Conservation (phyloP, 2,329 filamentous ascomycete species). For the Nothophoma quercina region DNA sequence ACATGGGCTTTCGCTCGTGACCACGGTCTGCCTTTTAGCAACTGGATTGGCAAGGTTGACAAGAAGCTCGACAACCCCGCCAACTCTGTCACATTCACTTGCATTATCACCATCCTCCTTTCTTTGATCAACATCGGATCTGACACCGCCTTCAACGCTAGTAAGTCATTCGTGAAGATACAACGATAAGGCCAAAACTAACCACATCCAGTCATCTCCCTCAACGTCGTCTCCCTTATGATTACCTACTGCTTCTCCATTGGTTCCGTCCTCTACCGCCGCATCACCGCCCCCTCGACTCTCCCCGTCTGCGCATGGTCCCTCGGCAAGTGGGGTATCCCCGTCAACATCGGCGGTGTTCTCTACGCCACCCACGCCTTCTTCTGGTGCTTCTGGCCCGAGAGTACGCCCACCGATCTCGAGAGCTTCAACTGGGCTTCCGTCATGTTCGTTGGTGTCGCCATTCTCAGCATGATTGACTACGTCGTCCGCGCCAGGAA, state of each 20-base stretch:
- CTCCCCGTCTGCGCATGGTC: conserved; percentile 50
- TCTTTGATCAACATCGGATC: conserved; percentile 49
- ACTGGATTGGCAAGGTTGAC: conserved; percentile 39
- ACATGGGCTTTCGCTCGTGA: conserved; percentile 49
- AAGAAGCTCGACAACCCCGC: conserved; percentile 38
- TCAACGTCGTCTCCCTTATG: conserved; percentile 50
- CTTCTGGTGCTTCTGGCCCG: conserved; percentile 54
- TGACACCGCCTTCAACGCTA: conserved; percentile 44
- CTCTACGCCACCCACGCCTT: conserved; percentile 48
- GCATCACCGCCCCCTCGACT: conserved; percentile 46
- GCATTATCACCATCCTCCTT: conserved; percentile 36
- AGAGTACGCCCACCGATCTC: conserved; percentile 33
- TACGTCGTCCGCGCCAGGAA: conserved; percentile 42
- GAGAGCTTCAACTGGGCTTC: conserved; percentile 47
- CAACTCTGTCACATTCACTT: conserved; percentile 44
- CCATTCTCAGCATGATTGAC: conserved; percentile 34
- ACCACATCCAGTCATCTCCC: conserved; percentile 45
- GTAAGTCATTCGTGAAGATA: conserved; percentile 25
- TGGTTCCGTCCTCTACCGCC: conserved; percentile 50
- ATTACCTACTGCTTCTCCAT: conserved; percentile 53
- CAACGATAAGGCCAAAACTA: neutral
- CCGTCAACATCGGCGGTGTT: conserved; percentile 49
- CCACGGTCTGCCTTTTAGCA: conserved; percentile 42
- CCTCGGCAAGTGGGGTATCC: conserved; percentile 49
- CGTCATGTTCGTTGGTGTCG: conserved; percentile 46